Conservation (phyloP, 2,329 filamentous ascomycete genomes). For the Beauveria asiatica region DNA sequence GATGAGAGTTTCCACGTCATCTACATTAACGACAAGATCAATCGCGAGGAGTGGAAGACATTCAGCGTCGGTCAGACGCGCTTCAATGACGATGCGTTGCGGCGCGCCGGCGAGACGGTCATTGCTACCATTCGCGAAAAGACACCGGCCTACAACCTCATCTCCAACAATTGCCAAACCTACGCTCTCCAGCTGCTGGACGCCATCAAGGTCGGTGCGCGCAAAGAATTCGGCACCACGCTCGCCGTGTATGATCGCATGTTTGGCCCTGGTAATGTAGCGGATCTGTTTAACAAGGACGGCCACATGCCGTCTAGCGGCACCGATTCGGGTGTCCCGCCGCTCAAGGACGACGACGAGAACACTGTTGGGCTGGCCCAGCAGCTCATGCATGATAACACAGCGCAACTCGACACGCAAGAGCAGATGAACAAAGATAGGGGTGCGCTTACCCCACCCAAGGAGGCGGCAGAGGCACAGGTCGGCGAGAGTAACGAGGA, state of each 20-base stretch:
- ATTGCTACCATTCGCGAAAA: conserved; percentile 42
- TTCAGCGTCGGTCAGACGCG: conserved; percentile 43
- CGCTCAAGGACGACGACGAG: conserved; percentile 17
- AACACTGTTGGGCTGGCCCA: conserved; percentile 39
- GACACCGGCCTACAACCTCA: conserved; percentile 46
- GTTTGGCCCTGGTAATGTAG: conserved; percentile 40
- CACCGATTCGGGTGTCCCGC: conserved; percentile 9
- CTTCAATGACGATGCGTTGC: conserved; percentile 46
- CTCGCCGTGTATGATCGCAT: conserved; percentile 44
- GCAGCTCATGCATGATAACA: conserved; percentile 46
- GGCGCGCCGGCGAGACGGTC: conserved; percentile 41
- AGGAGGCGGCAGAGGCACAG: conserved; percentile 1
- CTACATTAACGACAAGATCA: conserved; percentile 43
- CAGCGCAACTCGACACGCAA: conserved; percentile 39
- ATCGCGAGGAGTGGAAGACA: conserved; percentile 39
- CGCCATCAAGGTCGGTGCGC: conserved; percentile 41
- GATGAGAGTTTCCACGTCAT: conserved; percentile 49
- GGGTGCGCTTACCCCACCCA: conserved; percentile 13
- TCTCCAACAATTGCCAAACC: conserved; percentile 53
- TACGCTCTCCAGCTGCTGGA: conserved; percentile 45
- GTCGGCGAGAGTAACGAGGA: background rate
- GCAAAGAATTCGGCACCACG: conserved; percentile 44
- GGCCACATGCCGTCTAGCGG: conserved; percentile 14
- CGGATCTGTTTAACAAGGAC: conserved; percentile 39
- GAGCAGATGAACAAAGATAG: conserved; percentile 21